Evolutionary conservation across 148 eudicot genomes (phyloP).

Genomic region (Suaeda aralocaspica): DNA sequence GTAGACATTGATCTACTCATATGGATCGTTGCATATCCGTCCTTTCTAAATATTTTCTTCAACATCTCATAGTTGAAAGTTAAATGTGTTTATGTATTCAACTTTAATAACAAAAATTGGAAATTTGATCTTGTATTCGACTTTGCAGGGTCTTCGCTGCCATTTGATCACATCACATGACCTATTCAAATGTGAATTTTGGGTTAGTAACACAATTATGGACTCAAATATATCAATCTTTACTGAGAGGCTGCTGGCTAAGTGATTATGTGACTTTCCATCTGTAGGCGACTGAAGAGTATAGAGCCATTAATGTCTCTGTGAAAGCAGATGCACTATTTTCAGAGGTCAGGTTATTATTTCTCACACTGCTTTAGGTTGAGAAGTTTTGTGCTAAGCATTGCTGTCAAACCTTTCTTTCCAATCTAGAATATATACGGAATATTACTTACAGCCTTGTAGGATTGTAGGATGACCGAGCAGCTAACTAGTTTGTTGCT

Average conservation of each 20-base stretch:
- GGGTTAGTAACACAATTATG: constrained; percentile 54
- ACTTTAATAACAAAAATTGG: constrained; percentile 1
- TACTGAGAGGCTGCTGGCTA: constrained; percentile 12
- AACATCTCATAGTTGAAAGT: neutral
- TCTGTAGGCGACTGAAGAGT: constrained; percentile 64
- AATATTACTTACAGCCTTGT: neutral
- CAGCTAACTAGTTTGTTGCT: neutral
- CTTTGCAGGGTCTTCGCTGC: constrained; percentile 63
- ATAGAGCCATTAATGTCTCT: constrained; percentile 72
- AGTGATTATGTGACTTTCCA: neutral
- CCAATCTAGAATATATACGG: neutral
- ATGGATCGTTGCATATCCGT: no score
- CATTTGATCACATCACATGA: constrained; percentile 82
- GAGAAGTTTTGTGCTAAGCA: neutral
- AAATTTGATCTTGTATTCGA: constrained; percentile 11
- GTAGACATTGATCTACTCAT: no score
- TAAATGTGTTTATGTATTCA: neutral
- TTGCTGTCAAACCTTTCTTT: neutral
- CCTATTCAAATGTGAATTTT: constrained; percentile 83
- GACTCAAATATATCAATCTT: constrained; percentile 7
- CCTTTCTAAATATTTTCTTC: neutral
- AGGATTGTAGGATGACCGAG: neutral
- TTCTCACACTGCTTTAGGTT: neutral
- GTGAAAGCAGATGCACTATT: constrained; percentile 56
- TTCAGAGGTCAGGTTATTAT: constrained; percentile 52